Evolutionary conservation across 495 filamentous ascomycete genomes (phyloP), one percentile per base, ranked within the genome.

Genomic region (Hypoxylon fuscum): DNA sequence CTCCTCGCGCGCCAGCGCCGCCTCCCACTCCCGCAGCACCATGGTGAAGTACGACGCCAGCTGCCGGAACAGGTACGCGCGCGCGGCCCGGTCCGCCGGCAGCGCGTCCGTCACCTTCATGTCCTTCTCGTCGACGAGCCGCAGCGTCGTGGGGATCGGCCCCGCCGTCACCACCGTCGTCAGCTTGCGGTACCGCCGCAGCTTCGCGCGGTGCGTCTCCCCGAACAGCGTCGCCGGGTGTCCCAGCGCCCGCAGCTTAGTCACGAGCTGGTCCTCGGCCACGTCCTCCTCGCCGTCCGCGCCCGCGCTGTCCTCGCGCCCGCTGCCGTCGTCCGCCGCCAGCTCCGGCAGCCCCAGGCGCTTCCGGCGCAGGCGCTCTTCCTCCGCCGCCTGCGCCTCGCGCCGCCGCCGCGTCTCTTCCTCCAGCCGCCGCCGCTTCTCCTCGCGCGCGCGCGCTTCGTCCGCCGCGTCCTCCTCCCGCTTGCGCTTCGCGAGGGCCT

Each of bases 41-140:
- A 98, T 89, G 59, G 88, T 90, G 80, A 98, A 98, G 73, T 96
- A 98, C 11, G 88, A 91, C 4, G 88, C 88, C 52, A 98, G 81
- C 76, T 98, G 95, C 0, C 93, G 84, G 82, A 88, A 93, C 31
- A 98, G 77, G 70, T 86, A 89, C 17, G 79, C 72, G 9, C 84
- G 83, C 0, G 73, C 85, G 11, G 81, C 81, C 69, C 75, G 65
- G 70, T 87, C 87, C 2, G 76, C 73, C 3, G 86, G 68, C 5
- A 86, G 91, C 38, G 88, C 71, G 15, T 76, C 83, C 29, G 75
- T 78, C 6, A 98, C 85, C 69, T 91, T 90, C 93, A 98, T 97
- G 44, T 95, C 86, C 60, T 84, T 81, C 78, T 96, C 93, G 0
- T 88, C 83, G 7, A 98, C 84, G 2, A 90, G 84, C 58, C 83